Conservation (phyloP, 2,329 filamentous ascomycete genomes). For the Colletotrichum sp. region DNA sequence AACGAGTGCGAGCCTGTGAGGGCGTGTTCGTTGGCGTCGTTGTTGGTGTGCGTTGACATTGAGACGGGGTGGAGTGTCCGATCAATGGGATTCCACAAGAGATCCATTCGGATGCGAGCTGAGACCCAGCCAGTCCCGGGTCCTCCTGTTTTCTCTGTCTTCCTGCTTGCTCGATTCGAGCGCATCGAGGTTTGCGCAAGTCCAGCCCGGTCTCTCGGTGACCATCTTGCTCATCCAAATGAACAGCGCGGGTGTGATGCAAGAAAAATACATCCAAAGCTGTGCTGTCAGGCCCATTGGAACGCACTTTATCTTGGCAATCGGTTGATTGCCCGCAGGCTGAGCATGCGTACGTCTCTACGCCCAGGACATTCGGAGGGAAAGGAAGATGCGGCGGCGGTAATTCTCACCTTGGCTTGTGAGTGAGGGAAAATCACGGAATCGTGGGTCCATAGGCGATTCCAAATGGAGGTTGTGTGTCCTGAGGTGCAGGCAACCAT, state of each 20-base stretch:
- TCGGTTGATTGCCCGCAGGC: background rate
- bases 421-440: slow-evolving; percentile 4
- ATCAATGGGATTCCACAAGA: background rate
- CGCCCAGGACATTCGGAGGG: background rate
- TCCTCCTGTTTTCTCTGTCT: background rate
- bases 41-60: background rate
- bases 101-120: slow-evolving; percentile 1
- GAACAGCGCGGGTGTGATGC: background rate
- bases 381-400: background rate
- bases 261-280: slow-evolving; percentile 6
- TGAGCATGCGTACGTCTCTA: background rate
- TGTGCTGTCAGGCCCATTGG: background rate
- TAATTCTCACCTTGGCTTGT: background rate
- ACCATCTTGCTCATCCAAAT: background rate
- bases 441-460: slow-evolving; percentile 11
- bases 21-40: background rate
- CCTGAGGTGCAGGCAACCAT: slow-evolving; percentile 21
- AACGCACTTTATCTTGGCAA: background rate
- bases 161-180: background rate
- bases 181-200: background rate
- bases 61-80: background rate
- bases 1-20: background rate
- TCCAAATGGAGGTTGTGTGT: slow-evolving; percentile 4
- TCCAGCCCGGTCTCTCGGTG: background rate
- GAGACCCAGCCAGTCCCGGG: background rate